Evolutionary conservation across 352 stramenopile species (phyloP), one percentile per base, ranked within the genome.

Genomic region (Globisporangium nunn): DNA sequence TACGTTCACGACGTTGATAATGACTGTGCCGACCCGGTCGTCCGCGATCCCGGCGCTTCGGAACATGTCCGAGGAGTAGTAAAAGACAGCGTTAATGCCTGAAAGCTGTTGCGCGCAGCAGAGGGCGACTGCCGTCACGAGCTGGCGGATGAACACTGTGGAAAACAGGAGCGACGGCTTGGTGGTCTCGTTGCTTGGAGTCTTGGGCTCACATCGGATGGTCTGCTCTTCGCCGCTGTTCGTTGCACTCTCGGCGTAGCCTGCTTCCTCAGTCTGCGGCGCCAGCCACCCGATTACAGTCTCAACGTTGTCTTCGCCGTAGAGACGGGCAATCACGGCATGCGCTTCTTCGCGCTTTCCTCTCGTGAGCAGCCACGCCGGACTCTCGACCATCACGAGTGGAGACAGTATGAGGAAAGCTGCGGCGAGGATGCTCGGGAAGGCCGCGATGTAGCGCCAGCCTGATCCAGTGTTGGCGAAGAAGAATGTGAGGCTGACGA

Each of bases 1-100:
- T 56, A 81, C 70, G 54, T 73, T 76, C 56, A 79, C 66, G 15
- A 81, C 59, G 54, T 74, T 62, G 51, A 78, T 52, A 47, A 82
- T 67, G 33, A 74, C 59, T 11, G 60, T 79, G 28, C 67, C 70
- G 33, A 82, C 54, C 37, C 72, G 72, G 31, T 68, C 67, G 49
- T 82, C 70, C 3, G 53, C 50, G 23, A 82, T 56, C 1, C 72
- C 72, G 6, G 72, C 72, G 7, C 65, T 61, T 10, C 40, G 54
- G 56, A 82, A 82, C 10, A 82, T 71, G 47, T 54, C 50, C 3
- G 67, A 77, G 47, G 72, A 82, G 65, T 82, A 82, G 61, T 70
- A 75, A 49, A 77, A 78, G 18, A 79, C 63, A 18, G 71, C 66
- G 61, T 86, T 85, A 50, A 89, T 81, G 14, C 78, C 78, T 0